Evolutionary conservation across 192 early-diverging fungal species (phyloP).

Genomic region (Umbelopsis isabellina): DNA sequence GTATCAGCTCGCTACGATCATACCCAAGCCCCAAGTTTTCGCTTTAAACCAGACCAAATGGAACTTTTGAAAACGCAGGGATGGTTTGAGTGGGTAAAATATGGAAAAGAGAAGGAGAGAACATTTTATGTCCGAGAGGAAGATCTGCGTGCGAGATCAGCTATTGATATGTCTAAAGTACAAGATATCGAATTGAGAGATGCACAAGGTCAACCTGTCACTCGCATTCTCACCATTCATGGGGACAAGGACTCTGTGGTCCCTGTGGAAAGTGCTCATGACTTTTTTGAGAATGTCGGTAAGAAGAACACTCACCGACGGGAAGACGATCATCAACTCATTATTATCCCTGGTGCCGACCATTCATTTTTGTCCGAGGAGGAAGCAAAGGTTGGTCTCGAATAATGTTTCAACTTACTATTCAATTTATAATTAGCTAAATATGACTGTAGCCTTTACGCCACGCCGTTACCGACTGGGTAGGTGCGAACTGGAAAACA

Average conservation of each 20-base stretch:
- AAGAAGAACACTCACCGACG: background rate
- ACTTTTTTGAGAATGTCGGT: slow-evolving; percentile 45
- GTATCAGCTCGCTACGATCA: slow-evolving; percentile 57
- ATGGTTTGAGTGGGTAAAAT: slow-evolving; percentile 51
- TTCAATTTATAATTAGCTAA: background rate
- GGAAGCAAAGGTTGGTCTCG: background rate
- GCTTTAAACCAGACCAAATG: slow-evolving; percentile 51
- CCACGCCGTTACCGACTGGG: background rate
- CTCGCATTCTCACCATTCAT: slow-evolving; percentile 50
- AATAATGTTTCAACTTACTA: background rate
- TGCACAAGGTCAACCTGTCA: slow-evolving; percentile 17
- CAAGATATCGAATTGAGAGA: slow-evolving; percentile 28
- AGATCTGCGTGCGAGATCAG: slow-evolving; percentile 39
- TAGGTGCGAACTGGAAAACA: background rate
- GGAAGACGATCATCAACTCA: slow-evolving; percentile 15
- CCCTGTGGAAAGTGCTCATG: slow-evolving; percentile 48
- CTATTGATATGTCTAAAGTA: slow-evolving; percentile 52
- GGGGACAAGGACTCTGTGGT: slow-evolving; percentile 52
- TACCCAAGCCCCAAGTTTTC: slow-evolving; percentile 40
- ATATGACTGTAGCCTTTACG: background rate
- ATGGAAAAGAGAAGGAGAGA: slow-evolving; percentile 32
- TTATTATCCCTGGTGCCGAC: slow-evolving; percentile 23
- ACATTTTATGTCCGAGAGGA: slow-evolving; percentile 24
- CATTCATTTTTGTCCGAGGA: slow-evolving; percentile 27
- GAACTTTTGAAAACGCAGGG: slow-evolving; percentile 40